Conservation (phyloP, 495 filamentous ascomycete genomes). For the Penicillium canescens region DNA sequence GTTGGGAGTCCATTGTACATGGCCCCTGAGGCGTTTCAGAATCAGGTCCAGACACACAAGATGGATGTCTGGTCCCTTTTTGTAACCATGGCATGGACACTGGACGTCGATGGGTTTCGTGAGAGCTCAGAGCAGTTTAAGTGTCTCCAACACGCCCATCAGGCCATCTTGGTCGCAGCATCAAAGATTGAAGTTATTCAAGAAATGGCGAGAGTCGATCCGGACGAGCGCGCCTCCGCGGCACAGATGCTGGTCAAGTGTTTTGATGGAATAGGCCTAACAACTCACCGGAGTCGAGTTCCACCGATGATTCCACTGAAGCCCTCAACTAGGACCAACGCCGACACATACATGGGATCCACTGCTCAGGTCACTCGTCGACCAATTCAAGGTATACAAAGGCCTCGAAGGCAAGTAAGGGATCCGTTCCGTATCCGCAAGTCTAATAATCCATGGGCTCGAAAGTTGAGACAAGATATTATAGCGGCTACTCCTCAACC, state of each 20-base stretch:
- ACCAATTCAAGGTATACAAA: too few species aligned
- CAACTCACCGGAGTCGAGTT: conserved; percentile 1
- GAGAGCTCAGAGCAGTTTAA: not conserved
- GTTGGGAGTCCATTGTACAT: conserved; percentile 8
- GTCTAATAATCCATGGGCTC: too few species aligned
- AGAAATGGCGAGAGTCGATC: too few species aligned
- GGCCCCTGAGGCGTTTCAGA: conserved; percentile 8
- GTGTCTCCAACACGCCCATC: not conserved
- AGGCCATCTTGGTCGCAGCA: not conserved
- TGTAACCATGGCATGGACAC: conserved; percentile 37
- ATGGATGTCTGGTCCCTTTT: conserved; percentile 46
- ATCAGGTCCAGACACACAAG: conserved; percentile 29
- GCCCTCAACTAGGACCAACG: too few species aligned
- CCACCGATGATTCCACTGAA: not conserved
- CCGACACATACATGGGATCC: too few species aligned
- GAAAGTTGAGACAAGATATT: too few species aligned
- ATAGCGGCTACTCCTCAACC: too few species aligned
- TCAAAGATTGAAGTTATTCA: not conserved
- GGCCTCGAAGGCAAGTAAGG: too few species aligned
- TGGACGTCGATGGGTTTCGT: not conserved
- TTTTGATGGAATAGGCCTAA: not conserved
- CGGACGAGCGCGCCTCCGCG: not conserved
- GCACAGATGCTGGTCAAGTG: not conserved
- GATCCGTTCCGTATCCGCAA: too few species aligned
- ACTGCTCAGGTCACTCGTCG: too few species aligned